Conservation (phyloP, 441 rosid species). For the Caryocar brasiliense region DNA sequence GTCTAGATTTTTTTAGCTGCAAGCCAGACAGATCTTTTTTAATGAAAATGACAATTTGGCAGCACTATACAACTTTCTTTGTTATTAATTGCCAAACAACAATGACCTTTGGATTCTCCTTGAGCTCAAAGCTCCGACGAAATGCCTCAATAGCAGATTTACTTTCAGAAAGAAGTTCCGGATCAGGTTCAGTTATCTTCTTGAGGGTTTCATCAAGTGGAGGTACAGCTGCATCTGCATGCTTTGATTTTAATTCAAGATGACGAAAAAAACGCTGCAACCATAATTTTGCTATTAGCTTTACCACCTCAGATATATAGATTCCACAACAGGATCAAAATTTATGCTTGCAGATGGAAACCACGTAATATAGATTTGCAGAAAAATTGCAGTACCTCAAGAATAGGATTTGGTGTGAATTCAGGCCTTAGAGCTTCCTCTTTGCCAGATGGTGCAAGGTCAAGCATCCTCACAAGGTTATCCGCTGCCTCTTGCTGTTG, state of each 20-base stretch:
- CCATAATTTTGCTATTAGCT: constrained; percentile 14
- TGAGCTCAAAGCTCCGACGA: constrained; percentile 52
- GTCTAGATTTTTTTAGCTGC: constrained; percentile 67
- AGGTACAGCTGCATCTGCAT: constrained; percentile 66
- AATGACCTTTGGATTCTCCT: constrained; percentile 72
- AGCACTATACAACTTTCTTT: background rate
- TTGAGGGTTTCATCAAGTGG: constrained; percentile 67
- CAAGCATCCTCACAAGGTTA: constrained; percentile 71
- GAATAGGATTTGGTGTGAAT: constrained; percentile 76
- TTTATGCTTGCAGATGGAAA: background rate
- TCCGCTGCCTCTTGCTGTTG: constrained; percentile 79
- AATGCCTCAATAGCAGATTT: constrained; percentile 41
- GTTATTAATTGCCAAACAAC: background rate
- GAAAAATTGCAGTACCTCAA: constrained; percentile 45
- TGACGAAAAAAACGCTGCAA: constrained; percentile 67
- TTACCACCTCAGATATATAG: background rate
- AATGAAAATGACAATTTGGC: constrained; percentile 1
- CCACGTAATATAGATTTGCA: background rate
- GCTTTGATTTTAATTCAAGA: constrained; percentile 71
- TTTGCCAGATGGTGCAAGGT: constrained; percentile 63
- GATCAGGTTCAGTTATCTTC: constrained; percentile 63
- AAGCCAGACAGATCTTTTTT: constrained; percentile 6
- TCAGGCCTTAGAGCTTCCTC: constrained; percentile 67
- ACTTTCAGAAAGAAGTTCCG: constrained; percentile 39
- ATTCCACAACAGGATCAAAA: no score